Percentiles rank a stretch among this genome's conserved stretches.
Conservation (phyloP, 345 rosid genomes). For the Rhodamnia argentea region DNA sequence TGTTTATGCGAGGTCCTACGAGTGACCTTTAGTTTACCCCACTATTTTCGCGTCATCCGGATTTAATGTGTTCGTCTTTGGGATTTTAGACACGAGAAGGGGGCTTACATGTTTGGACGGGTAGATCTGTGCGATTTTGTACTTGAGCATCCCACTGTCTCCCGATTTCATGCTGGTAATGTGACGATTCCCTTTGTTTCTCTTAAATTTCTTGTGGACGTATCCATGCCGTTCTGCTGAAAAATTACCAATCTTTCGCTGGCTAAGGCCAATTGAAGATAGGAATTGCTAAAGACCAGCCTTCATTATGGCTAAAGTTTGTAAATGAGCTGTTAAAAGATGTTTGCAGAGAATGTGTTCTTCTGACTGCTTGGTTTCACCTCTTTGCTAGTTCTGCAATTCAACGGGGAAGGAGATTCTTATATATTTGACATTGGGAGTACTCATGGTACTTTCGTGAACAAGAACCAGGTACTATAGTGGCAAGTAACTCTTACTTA, state of each 20-base stretch:
- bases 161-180: slow-evolving; percentile 92
- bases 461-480: slow-evolving; percentile 62
- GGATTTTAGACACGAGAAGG: slow-evolving; percentile 49
- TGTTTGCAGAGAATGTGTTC: not conserved
- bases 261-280: not conserved
- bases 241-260: not conserved
- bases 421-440: slow-evolving; percentile 80
- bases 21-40: too few species aligned
- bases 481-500: not conserved
- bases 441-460: slow-evolving; percentile 71
- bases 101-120: slow-evolving; percentile 97
- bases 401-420: slow-evolving; percentile 69
- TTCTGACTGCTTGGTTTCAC: not conserved
- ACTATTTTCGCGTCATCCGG: not conserved
- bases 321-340: not conserved
- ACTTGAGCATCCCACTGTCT: slow-evolving; percentile 84
- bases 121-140: slow-evolving; percentile 76
- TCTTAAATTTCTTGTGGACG: not conserved
- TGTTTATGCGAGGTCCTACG: not conserved
- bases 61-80: not conserved
- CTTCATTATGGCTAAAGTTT: not conserved
- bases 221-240: not conserved
- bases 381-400: slow-evolving; percentile 63
- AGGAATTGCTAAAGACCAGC: not conserved
- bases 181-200: not conserved